These are phyloP conservation scores for Serpula lacrymans DNA, from an alignment of 768 basidiomycete species.

Conservation along the genomic window DNA sequence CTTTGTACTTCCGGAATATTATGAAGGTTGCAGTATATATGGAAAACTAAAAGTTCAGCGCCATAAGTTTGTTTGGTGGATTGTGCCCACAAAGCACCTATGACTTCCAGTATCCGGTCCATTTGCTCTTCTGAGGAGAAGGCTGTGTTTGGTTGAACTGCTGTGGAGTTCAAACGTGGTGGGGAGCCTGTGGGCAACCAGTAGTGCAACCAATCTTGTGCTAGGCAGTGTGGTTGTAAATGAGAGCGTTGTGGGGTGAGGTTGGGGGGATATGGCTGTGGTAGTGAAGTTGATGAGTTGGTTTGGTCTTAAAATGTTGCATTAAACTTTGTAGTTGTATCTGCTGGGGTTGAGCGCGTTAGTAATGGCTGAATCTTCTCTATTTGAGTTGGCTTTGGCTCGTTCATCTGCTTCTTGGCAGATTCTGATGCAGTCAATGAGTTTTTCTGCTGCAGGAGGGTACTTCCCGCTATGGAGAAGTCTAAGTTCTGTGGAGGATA, in stretches of 20 bases:
- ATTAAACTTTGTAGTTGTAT: not conserved
- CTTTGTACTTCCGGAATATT: slow-evolving; percentile 29
- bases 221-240: slow-evolving; percentile 24
- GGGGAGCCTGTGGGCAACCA: slow-evolving; percentile 20
- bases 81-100: slow-evolving; percentile 24
- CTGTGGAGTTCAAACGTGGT: too few relatives aligned
- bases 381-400: not conserved
- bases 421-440: not conserved
- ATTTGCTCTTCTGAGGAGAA: slow-evolving; percentile 19
- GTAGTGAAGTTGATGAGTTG: not conserved
- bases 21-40: slow-evolving; percentile 37
- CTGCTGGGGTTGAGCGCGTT: not conserved
- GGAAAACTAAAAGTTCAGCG: slow-evolving; percentile 35
- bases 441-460: slow-evolving; percentile 5
- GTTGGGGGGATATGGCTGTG: slow-evolving; percentile 4
- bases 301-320: not conserved
- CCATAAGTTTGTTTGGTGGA: slow-evolving; percentile 36
- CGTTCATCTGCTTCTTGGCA: not conserved
- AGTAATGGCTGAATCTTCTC: not conserved
- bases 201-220: slow-evolving; percentile 17
- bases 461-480: not conserved
- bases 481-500: slow-evolving; percentile 7
- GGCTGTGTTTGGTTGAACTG: too few relatives aligned
- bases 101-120: slow-evolving; percentile 18
- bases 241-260: slow-evolving; percentile 14